phyloP scores from a whole-genome alignment of 129 eudicot species.

The Ambrosia trifida region DNA sequence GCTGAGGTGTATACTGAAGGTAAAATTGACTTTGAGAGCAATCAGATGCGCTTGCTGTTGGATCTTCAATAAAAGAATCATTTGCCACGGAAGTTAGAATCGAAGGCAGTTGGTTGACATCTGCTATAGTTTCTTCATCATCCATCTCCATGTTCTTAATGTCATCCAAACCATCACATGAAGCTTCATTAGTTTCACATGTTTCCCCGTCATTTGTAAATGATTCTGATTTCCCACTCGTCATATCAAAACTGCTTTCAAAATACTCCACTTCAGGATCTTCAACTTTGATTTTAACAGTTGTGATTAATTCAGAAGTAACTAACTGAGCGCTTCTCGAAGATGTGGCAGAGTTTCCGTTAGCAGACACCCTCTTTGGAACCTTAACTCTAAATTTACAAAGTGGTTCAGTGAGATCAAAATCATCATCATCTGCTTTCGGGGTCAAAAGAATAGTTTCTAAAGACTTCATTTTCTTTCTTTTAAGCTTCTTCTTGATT shows the following conservation, averaged over 20 bases:
- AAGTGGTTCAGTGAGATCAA: slow-evolving; percentile 64
- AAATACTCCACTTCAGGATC: slow-evolving; percentile 32
- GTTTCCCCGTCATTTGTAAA: background rate
- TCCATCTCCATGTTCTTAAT: slow-evolving; percentile 22
- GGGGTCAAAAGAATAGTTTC: slow-evolving; percentile 25
- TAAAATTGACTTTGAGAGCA: slow-evolving; percentile 38
- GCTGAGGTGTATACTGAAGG: slow-evolving; percentile 26
- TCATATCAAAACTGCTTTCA: slow-evolving; percentile 11
- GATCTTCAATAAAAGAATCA: slow-evolving; percentile 25
- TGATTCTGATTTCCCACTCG: slow-evolving; percentile 5
- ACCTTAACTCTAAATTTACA: slow-evolving; percentile 45
- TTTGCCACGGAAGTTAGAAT: slow-evolving; percentile 9
- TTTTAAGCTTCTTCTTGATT: slow-evolving; percentile 40
- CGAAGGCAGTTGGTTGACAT: slow-evolving; percentile 4
- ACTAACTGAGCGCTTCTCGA: background rate
- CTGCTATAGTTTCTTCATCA: slow-evolving; percentile 2
- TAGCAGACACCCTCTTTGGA: slow-evolving; percentile 39
- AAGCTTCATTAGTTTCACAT: slow-evolving; percentile 33
- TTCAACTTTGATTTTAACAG: slow-evolving; percentile 45
- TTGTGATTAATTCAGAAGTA: slow-evolving; percentile 8
- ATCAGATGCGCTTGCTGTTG: slow-evolving; percentile 22
- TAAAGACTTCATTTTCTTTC: slow-evolving; percentile 56
- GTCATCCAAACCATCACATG: slow-evolving; percentile 38
- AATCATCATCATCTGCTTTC: slow-evolving; percentile 48
- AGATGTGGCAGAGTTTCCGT: slow-evolving; percentile 22